These are phyloP conservation scores for Persicaria maculosa DNA, from an alignment of 148 eudicot species.

Conservation along the genomic window DNA sequence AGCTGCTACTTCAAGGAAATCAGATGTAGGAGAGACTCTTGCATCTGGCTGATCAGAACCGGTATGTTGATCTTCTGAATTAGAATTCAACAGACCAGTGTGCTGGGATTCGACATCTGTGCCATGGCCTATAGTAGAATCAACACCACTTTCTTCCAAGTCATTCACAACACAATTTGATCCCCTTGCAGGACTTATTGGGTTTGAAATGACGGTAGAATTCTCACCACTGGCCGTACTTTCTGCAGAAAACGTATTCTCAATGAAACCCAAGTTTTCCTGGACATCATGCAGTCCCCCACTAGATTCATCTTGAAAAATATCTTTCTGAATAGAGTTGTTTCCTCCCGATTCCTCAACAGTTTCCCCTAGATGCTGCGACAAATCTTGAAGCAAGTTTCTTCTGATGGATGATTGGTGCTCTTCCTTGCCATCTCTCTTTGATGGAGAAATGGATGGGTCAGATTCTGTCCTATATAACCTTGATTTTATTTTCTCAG, in stretches of 20 bases:
- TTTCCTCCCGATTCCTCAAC: constrained; percentile 22
- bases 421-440: constrained; percentile 27
- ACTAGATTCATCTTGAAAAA: constrained; percentile 20
- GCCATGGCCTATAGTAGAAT: constrained; percentile 45
- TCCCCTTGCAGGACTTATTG: constrained; percentile 38
- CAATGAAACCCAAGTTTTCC: constrained; percentile 19
- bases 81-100: background rate
- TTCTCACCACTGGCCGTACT: constrained; percentile 47
- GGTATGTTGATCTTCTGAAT: background rate
- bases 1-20: constrained; percentile 10
- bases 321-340: constrained; percentile 22
- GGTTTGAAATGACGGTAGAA: constrained; percentile 46
- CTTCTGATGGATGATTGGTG: constrained; percentile 45
- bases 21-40: constrained; percentile 5
- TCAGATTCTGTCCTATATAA: constrained; percentile 66
- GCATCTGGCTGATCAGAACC: constrained; percentile 10
- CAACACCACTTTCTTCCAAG: constrained; percentile 49
- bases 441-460: constrained; percentile 40
- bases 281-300: constrained; percentile 21
- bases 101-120: constrained; percentile 28
- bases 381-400: constrained; percentile 65
- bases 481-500: constrained; percentile 61
- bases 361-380: constrained; percentile 53
- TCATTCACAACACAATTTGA: constrained; percentile 30
- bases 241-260: constrained; percentile 25